Conservation (phyloP, 1,284 basidiomycete species). For the Cystodermella granulosa region DNA sequence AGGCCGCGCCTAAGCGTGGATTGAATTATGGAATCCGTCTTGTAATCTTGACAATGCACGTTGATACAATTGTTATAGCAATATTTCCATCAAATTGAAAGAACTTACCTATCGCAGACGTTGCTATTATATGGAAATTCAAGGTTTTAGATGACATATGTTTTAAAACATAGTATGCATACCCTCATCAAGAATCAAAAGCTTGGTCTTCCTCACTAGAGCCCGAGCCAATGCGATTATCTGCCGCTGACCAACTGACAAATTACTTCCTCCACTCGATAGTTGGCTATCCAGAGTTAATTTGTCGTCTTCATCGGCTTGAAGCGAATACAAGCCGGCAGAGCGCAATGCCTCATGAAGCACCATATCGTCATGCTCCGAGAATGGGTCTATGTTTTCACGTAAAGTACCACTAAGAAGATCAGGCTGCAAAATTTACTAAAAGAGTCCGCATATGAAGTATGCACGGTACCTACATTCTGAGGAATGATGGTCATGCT, state of each 20-base stretch:
- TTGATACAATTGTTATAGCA: no score
- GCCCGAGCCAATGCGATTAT: constrained; percentile 72
- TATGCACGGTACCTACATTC: constrained; percentile 35
- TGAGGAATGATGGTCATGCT: constrained; percentile 46
- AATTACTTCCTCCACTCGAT: background rate
- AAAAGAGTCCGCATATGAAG: constrained; percentile 22
- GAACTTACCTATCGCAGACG: constrained; percentile 1
- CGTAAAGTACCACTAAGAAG: constrained; percentile 49
- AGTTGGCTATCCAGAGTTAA: background rate
- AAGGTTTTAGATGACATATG: background rate
- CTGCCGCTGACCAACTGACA: constrained; percentile 75
- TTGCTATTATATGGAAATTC: background rate
- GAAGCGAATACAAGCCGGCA: constrained; percentile 43
- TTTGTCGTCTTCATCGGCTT: constrained; percentile 14
- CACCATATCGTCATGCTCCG: constrained; percentile 54
- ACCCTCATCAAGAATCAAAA: constrained; percentile 88
- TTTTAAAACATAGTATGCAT: no score
- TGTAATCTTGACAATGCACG: no score
- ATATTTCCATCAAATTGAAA: no score
- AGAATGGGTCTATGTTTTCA: constrained; percentile 57
- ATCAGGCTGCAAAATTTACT: constrained; percentile 39
- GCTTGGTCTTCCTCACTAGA: constrained; percentile 67
- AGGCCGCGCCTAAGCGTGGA: constrained; percentile 75
- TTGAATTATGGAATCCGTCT: constrained; percentile 65
- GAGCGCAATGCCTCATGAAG: constrained; percentile 45